These are phyloP conservation scores for Ceratobasidium sp. DNA, from an alignment of 1,284 basidiomycete genomes.

Conservation along the genomic window DNA sequence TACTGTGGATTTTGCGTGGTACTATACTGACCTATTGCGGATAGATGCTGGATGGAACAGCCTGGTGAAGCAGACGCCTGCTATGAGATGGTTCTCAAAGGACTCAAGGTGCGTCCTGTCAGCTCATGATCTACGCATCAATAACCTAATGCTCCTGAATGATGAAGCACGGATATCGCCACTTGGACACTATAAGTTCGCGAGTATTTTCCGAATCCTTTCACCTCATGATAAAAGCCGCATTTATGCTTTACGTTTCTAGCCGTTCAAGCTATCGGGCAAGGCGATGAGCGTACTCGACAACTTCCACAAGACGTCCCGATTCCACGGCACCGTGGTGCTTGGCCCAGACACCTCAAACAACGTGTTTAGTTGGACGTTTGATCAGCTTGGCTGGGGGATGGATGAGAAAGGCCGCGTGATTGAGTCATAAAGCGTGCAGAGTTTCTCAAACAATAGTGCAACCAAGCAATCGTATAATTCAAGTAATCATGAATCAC, in stretches of 20 bases:
- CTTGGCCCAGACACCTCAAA: slow-evolving; percentile 7
- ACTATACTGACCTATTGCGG: background rate
- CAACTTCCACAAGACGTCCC: slow-evolving; percentile 36
- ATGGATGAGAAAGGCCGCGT: slow-evolving; percentile 25
- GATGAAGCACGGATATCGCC: slow-evolving; percentile 45
- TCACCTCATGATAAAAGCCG: too few species aligned
- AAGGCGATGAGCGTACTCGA: slow-evolving; percentile 19
- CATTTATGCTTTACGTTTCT: too few species aligned
- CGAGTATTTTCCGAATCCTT: too few species aligned
- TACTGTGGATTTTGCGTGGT: background rate
- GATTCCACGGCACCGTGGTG: slow-evolving; percentile 11
- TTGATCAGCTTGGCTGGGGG: slow-evolving; percentile 28
- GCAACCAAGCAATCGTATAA: too few species aligned
- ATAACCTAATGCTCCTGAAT: background rate
- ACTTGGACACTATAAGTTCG: slow-evolving; percentile 41
- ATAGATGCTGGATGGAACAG: slow-evolving; percentile 49
- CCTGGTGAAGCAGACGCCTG: slow-evolving; percentile 46
- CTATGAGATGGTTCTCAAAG: slow-evolving; percentile 47
- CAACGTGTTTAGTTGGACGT: slow-evolving; percentile 20
- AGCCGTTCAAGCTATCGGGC: slow-evolving; percentile 18
- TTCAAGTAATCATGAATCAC: too few species aligned
- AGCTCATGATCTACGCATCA: background rate
- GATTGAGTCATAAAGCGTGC: slow-evolving; percentile 31
- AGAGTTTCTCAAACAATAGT: too few species aligned
- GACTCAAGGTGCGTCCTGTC: slow-evolving; percentile 22